Percentiles rank a stretch among this genome's conserved stretches.
Evolutionary conservation across 768 basidiomycete genomes (phyloP).

Genomic region (Boletus pseudopeckii): DNA sequence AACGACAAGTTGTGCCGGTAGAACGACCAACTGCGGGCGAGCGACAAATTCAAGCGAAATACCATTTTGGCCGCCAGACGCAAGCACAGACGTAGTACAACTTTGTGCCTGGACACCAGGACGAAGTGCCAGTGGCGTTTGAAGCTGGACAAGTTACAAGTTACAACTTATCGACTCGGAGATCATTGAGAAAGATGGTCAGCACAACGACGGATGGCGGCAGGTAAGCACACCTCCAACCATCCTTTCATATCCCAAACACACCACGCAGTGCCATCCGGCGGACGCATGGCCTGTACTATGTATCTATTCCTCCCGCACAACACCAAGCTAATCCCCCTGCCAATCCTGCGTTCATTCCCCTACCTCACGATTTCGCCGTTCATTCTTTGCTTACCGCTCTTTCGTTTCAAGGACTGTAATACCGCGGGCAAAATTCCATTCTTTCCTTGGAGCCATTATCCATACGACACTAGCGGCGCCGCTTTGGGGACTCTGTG

Average conservation of each 20-base stretch:
- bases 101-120: constrained; percentile 70
- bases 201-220: constrained; percentile 97
- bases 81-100: too few species aligned
- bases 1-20: too few species aligned
- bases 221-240: constrained; percentile 41
- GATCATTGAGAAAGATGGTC: constrained; percentile 89
- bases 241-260: constrained; percentile 9
- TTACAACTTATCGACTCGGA: constrained; percentile 86
- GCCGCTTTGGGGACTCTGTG: constrained; percentile 28
- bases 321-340: too few species aligned
- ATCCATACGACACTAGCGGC: constrained; percentile 53
- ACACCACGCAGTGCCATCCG: background rate
- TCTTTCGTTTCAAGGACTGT: constrained; percentile 55
- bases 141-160: constrained; percentile 77
- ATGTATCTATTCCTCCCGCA: background rate
- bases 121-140: constrained; percentile 79
- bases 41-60: too few species aligned
- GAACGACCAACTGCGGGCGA: too few species aligned
- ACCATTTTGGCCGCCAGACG: too few species aligned
- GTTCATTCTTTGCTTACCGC: constrained; percentile 18
- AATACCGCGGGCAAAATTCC: constrained; percentile 78
- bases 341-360: background rate
- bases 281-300: background rate
- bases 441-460: constrained; percentile 85
- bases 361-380: constrained; percentile 20